Evolutionary conservation across 148 eudicot species (phyloP).

Genomic region (Rhododendron simsii): DNA sequence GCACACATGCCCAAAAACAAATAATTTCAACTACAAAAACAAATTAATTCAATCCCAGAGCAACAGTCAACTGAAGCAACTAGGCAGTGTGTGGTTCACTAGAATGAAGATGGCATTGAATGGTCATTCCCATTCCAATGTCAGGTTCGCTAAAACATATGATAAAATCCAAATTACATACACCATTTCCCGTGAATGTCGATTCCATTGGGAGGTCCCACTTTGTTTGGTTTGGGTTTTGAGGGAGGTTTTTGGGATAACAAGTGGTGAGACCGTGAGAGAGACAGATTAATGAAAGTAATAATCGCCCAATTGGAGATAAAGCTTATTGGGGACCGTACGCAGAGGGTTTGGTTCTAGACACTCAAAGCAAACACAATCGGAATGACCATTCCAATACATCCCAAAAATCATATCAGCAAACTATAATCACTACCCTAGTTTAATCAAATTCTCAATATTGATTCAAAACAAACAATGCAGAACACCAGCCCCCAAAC

Average conservation of each 20-base stretch:
- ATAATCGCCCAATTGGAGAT: background rate
- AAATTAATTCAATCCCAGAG: background rate
- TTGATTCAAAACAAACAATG: background rate
- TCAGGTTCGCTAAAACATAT: background rate
- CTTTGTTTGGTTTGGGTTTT: background rate
- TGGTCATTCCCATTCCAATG: background rate
- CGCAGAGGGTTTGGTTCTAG: background rate
- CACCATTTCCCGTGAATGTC: background rate
- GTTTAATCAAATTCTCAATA: background rate
- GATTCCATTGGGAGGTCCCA: background rate
- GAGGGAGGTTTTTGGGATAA: background rate
- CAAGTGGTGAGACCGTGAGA: no score
- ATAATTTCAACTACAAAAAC: background rate
- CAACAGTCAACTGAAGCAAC: background rate
- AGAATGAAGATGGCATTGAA: background rate
- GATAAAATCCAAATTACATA: background rate
- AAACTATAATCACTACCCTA: background rate
- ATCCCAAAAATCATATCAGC: background rate
- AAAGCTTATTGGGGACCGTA: background rate
- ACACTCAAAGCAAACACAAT: background rate
- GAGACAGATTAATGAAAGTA: no score
- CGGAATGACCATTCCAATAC: background rate
- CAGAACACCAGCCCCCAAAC: background rate
- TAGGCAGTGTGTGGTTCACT: background rate
- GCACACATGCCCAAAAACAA: background rate